Evolutionary conservation across 257 asterid genomes (phyloP), one percentile per base, ranked within the genome.

Genomic region (Salvia hispanica): DNA sequence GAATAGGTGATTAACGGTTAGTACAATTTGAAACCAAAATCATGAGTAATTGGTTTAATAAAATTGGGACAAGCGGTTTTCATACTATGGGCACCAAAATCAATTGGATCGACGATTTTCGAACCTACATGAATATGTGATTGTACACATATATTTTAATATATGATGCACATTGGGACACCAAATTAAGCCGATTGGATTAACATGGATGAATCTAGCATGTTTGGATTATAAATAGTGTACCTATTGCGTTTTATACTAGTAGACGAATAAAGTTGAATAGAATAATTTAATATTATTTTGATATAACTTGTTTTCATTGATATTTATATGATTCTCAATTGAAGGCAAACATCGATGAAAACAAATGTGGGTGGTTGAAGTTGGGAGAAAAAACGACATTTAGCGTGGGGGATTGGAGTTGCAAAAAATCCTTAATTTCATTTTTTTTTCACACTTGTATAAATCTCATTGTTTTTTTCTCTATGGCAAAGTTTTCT

Each of bases 161-260:
- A 56, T 25, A 58, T 28, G 4, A 39, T 7, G 31, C 57, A 58
- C 45, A 48, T 7, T 58, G 56, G 55, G 69, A 73, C 63, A 25
- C 39, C 46, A 45, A 7, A 2, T n/a, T n/a, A 50, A 1, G n/a
- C n/a, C 12, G 3, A 54, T 5, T 7, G 8, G 4, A 54, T 18
- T 12, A 58, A 21, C 16, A 34, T 57, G 72, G 34, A 66, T 28
- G 60, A 65, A 65, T 65, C 28, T 57, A 36, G 67, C 4, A 50
- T 11, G 36, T 15, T 12, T 15, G 46, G 42, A 28, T 57, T 5
- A 6, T 33, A 54, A 9, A 9, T 42, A 18, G 52, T 40, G 18
- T 34, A 37, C 34, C 48, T 34, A 39, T 39, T 40, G 64, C 50
- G 40, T 58, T 39, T 14, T 34, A 2, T 3, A 8, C 14, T 37